These are phyloP conservation scores for Cymbopogon citratus DNA, from an alignment of 176 grass and related monocot species.

Conservation along the genomic window DNA sequence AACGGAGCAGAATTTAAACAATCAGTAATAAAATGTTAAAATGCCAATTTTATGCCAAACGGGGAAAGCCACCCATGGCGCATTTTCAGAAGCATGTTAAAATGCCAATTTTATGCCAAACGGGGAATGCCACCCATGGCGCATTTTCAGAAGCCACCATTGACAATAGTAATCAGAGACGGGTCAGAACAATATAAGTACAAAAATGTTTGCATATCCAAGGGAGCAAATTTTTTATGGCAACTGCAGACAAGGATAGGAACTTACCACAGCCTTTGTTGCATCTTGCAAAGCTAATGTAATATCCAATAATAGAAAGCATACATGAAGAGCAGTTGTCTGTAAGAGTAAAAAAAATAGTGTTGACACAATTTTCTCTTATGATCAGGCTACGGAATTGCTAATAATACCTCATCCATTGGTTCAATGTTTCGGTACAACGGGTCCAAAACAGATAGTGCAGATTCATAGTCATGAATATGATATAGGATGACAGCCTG, in stretches of 20 bases:
- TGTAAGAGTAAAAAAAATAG: conserved; percentile 42
- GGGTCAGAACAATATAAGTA: not conserved
- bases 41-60: not conserved
- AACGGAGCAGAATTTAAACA: not conserved
- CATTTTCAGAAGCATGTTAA: conserved; percentile 14
- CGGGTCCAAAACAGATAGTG: conserved; percentile 60
- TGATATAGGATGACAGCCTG: conserved; percentile 86
- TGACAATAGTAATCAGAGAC: conserved; percentile 13
- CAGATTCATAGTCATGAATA: conserved; percentile 65
- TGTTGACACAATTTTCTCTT: not conserved
- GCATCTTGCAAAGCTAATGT: conserved; percentile 69
- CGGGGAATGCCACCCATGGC: not conserved
- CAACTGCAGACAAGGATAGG: conserved; percentile 1
- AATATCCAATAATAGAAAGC: conserved; percentile 91
- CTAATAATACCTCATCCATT: conserved; percentile 74
- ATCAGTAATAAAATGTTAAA: not conserved
- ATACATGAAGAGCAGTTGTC: conserved; percentile 83
- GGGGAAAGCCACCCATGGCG: not conserved
- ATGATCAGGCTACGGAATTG: not conserved
- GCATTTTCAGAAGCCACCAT: not conserved
- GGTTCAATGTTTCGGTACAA: conserved; percentile 75
- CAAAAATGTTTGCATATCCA: not conserved
- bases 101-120: conserved; percentile 17
- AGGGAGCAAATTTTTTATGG: not conserved
- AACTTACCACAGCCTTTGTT: conserved; percentile 77